These are phyloP conservation scores for Macrophomina pseudophaseolina DNA, from an alignment of 2,329 filamentous ascomycete genomes.

Conservation along the genomic window DNA sequence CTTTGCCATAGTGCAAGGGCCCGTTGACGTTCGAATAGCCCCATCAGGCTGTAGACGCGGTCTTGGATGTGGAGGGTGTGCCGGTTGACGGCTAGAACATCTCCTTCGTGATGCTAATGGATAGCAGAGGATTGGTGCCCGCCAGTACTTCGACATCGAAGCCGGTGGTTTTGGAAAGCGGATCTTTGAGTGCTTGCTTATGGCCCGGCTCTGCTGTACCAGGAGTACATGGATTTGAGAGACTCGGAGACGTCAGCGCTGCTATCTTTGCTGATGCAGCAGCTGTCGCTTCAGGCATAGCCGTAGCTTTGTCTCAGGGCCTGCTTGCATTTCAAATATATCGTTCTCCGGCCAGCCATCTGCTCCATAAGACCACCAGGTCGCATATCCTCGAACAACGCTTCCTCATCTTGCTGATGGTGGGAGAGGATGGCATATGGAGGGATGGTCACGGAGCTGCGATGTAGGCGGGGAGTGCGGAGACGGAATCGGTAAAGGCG, in stretches of 20 bases:
- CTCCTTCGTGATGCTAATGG: not conserved
- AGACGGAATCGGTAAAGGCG: not conserved
- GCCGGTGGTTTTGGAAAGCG: slow-evolving; percentile 6
- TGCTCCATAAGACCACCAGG: not conserved
- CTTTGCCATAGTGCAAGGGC: slow-evolving; percentile 23
- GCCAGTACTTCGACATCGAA: slow-evolving; percentile 2
- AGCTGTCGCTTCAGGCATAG: slow-evolving; percentile 34
- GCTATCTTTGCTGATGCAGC: slow-evolving; percentile 30
- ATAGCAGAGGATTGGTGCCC: not conserved
- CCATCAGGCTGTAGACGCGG: no score
- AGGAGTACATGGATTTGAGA: slow-evolving; percentile 32
- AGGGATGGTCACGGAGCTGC: not conserved
- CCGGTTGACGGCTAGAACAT: slow-evolving; percentile 21
- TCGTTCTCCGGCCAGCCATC: slow-evolving; percentile 19
- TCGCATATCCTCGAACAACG: slow-evolving; percentile 8
- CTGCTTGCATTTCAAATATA: slow-evolving; percentile 7
- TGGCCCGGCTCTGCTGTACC: slow-evolving; percentile 28
- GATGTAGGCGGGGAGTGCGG: not conserved
- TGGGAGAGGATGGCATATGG: slow-evolving; percentile 25
- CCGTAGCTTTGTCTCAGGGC: slow-evolving; percentile 29
- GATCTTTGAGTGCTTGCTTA: not conserved
- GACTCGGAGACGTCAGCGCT: slow-evolving; percentile 30
- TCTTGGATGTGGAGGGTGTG: slow-evolving; percentile 15
- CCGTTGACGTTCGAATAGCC: slow-evolving; percentile 25
- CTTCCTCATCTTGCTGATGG: slow-evolving; percentile 20